Percentiles rank a stretch among this genome's conserved stretches.
Conservation (phyloP, 2,329 filamentous ascomycete species). For the Corinectria fuckeliana region DNA sequence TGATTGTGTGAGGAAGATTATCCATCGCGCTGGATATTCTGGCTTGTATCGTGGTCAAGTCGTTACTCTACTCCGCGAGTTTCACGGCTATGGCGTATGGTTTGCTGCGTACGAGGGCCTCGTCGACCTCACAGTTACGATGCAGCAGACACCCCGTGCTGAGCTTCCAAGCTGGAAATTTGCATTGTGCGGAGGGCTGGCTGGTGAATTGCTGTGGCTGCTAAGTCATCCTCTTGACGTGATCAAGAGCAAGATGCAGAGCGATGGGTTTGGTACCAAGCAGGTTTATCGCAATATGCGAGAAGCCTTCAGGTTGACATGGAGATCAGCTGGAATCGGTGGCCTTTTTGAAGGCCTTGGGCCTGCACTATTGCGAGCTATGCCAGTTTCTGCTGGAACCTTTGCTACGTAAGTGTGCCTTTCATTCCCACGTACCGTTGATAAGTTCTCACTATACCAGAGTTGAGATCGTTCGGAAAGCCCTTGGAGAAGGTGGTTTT, state of each 20-base stretch:
- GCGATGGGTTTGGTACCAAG: neutral
- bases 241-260: slow-evolving; percentile 19
- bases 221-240: slow-evolving; percentile 8
- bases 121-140: neutral
- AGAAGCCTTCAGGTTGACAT: neutral
- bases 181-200: slow-evolving; percentile 5
- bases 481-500: too few species aligned
- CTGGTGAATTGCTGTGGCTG: slow-evolving; percentile 6
- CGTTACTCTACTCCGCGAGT: slow-evolving; percentile 9
- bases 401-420: slow-evolving; percentile 13
- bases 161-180: slow-evolving; percentile 18
- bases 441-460: too few species aligned
- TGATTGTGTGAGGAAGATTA: slow-evolving; percentile 4
- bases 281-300: neutral
- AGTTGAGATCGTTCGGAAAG: too few species aligned
- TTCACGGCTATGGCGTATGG: slow-evolving; percentile 14
- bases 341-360: slow-evolving; percentile 8
- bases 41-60: slow-evolving; percentile 13
- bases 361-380: slow-evolving; percentile 4
- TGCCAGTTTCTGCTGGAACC: slow-evolving; percentile 15
- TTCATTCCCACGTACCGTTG: too few species aligned
- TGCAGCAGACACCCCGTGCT: neutral
- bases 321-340: neutral
- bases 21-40: neutral
- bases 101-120: slow-evolving; percentile 14